Evolutionary conservation across 306 rosid genomes (phyloP).

Genomic region (Cucurbita pepo): DNA sequence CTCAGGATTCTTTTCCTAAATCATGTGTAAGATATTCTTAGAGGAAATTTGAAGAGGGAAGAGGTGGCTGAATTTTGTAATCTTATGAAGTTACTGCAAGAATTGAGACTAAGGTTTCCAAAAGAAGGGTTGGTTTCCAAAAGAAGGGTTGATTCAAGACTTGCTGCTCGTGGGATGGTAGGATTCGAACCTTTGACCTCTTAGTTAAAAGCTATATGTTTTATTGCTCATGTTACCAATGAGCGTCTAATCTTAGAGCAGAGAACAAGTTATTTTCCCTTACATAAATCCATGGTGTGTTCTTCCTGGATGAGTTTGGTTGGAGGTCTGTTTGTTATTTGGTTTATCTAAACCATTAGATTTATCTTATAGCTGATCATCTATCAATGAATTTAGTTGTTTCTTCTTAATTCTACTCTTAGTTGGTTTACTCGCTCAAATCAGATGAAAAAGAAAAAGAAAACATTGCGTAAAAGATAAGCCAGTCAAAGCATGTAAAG

Average conservation of each 20-base stretch:
- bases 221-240: not conserved
- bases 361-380: not conserved
- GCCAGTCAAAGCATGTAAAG: not conserved
- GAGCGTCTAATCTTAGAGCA: not conserved
- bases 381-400: not conserved
- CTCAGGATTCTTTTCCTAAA: not conserved
- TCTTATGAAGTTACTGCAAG: not conserved
- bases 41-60: not conserved
- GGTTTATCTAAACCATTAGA: not conserved
- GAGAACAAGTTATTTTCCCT: too few relatives aligned
- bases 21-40: not conserved
- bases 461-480: not conserved
- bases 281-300: too few relatives aligned
- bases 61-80: not conserved
- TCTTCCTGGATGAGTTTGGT: not conserved
- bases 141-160: too few relatives aligned
- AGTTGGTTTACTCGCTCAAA: not conserved
- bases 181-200: too few relatives aligned
- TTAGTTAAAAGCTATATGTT: too few relatives aligned
- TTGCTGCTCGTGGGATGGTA: too few relatives aligned
- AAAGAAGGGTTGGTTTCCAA: too few relatives aligned
- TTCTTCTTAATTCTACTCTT: not conserved
- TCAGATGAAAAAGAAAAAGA: not conserved
- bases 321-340: not conserved
- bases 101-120: not conserved